Evolutionary conservation across 1,284 basidiomycete genomes (phyloP).

Genomic region (Ganoderma lucidum): DNA sequence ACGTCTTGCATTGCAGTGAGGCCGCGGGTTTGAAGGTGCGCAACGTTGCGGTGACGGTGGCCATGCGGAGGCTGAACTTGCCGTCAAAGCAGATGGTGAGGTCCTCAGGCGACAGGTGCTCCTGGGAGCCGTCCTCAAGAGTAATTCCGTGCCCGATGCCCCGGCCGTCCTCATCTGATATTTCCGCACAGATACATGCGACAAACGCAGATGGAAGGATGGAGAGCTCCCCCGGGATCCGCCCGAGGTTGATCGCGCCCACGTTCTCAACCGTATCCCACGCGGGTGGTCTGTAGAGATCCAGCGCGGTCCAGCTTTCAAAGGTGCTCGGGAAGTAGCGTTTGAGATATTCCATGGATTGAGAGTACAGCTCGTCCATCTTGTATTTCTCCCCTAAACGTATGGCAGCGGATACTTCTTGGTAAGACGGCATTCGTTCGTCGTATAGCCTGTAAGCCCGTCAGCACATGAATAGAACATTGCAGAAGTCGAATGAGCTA

Average conservation of each 20-base stretch:
- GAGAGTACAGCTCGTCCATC: neutral
- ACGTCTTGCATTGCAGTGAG: neutral
- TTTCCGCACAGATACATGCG: neutral
- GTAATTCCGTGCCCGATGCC: neutral
- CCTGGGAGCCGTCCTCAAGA: neutral
- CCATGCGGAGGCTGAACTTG: neutral
- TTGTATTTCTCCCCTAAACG: conserved; percentile 18
- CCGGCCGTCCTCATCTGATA: too few species aligned
- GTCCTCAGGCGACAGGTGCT: neutral
- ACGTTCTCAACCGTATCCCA: neutral
- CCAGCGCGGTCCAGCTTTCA: neutral
- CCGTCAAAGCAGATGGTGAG: neutral
- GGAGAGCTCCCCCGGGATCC: neutral
- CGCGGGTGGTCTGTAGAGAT: neutral
- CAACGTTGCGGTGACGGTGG: neutral
- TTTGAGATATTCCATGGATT: conserved; percentile 5
- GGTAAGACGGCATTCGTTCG: neutral
- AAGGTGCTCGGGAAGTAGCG: conserved; percentile 8
- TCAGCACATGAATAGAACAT: too few species aligned
- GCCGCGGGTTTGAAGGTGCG: neutral
- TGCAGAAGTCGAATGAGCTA: too few species aligned
- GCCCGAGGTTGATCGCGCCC: conserved; percentile 6
- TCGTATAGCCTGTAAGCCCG: neutral
- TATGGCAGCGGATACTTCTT: conserved; percentile 7
- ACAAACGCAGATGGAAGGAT: conserved; percentile 5